These are phyloP conservation scores for Apiospora arundinis DNA, from an alignment of 2,329 filamentous ascomycete species.

Conservation along the genomic window DNA sequence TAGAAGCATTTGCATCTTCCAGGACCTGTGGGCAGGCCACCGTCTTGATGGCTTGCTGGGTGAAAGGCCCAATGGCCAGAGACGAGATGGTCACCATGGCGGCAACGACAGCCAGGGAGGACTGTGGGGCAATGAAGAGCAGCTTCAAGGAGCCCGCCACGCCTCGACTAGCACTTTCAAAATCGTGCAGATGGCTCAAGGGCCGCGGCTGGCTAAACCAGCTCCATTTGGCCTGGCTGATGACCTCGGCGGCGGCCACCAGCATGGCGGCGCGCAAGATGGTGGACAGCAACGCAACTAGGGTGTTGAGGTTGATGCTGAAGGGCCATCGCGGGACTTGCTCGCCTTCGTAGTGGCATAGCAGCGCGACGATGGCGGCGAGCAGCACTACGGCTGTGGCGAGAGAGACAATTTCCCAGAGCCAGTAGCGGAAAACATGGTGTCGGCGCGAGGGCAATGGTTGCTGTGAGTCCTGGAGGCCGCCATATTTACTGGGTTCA, in stretches of 20 bases:
- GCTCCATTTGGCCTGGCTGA: slow-evolving; percentile 42
- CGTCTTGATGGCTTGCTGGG: slow-evolving; percentile 39
- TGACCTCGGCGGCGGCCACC: slow-evolving; percentile 37
- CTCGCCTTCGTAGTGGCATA: slow-evolving; percentile 26
- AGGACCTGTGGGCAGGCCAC: slow-evolving; percentile 29
- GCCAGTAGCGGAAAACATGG: slow-evolving; percentile 30
- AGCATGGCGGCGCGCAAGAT: slow-evolving; percentile 35
- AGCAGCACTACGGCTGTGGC: slow-evolving; percentile 25
- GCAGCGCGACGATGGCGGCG: slow-evolving; percentile 27
- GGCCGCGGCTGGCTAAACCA: slow-evolving; percentile 39
- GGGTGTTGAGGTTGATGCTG: slow-evolving; percentile 32
- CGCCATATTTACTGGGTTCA: background rate
- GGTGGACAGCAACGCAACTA: slow-evolving; percentile 31
- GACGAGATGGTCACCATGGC: slow-evolving; percentile 34
- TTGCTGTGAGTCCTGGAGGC: background rate
- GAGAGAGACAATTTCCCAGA: slow-evolving; percentile 28
- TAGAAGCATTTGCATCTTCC: slow-evolving; percentile 25
- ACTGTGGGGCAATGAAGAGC: slow-evolving; percentile 31
- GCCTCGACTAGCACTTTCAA: slow-evolving; percentile 40
- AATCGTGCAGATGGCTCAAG: slow-evolving; percentile 38
- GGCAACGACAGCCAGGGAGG: background rate
- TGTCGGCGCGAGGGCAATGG: background rate
- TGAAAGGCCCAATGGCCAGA: slow-evolving; percentile 39
- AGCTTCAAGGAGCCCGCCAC: slow-evolving; percentile 36
- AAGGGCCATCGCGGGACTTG: slow-evolving; percentile 29